Evolutionary conservation across 75 land plant genomes (phyloP), one percentile per base, ranked within the genome.

Genomic region (Picea sitchensis): DNA sequence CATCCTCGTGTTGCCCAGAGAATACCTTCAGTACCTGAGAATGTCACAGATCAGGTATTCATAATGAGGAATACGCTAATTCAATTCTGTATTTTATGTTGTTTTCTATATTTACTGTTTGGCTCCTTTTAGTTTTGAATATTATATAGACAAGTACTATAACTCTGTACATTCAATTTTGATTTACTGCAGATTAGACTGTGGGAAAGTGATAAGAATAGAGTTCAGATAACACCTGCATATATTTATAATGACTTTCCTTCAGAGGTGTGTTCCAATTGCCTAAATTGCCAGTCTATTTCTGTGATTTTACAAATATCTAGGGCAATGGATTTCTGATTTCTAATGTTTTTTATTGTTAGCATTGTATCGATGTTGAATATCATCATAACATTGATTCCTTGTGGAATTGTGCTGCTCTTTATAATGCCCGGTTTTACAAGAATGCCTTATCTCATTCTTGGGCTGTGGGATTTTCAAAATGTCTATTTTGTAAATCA

Each of bases 1-100:
- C 99, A 92, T 88, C 95, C 99, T 81, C 92, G 94, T 81, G 93
- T 92, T 67, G 95, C 94, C 47, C 85, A 92, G 34, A 91, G 81
- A 82, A 79, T 84, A 67, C 99, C 98, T 76, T 75, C 97, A 23
- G 95, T 96, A n/a, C 99, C 99, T 11, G 99, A 96, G 77, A 96
- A 96, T 86, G 97, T 96, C 15, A 87, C 92, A 21, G 99, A 96
- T 83, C 99, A 96, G 93, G 99, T 96, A 80, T 57, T 13, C 20
- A 9, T 20, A 12, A 13, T 77, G 47, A 38, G 58, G 14, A 23
- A 64, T 64, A 9, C 8, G 65, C 23, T 64, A 6, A 30, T 65
- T 6, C 3, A 32, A 21, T 32, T 65, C 15, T 9, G 21, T 61
- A 21, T 61, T 18, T 1, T 64, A 47, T 80, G 9, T 75, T 77